Evolutionary conservation across 148 eudicot species (phyloP).

Genomic region (Cornus kousa): DNA sequence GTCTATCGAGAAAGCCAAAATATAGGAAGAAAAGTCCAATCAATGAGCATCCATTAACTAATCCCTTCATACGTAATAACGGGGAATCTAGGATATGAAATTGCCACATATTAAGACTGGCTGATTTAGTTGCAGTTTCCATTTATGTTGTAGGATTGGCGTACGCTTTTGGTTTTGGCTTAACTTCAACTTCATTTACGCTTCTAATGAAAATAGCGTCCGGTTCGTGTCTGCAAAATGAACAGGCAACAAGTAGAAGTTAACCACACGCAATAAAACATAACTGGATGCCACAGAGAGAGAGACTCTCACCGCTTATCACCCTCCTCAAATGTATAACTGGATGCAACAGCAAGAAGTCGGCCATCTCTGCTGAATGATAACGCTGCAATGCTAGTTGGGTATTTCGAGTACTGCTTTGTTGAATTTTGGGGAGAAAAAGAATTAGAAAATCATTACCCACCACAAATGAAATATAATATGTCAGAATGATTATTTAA

Average conservation of each 20-base stretch:
- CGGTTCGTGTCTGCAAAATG: conserved; percentile 78
- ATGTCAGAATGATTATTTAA: neutral
- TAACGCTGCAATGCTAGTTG: conserved; percentile 85
- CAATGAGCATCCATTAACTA: no score
- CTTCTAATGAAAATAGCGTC: conserved; percentile 80
- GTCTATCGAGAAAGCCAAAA: no score
- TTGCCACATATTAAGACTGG: no score
- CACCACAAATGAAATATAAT: neutral
- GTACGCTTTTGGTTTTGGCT: conserved; percentile 85
- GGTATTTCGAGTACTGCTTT: conserved; percentile 81
- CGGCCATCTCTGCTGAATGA: conserved; percentile 88
- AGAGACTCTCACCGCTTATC: conserved; percentile 63
- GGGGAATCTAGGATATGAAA: no score
- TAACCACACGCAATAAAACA: neutral
- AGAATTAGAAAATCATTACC: neutral
- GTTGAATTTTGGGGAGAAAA: neutral
- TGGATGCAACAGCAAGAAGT: conserved; percentile 87
- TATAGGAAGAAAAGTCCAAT: no score
- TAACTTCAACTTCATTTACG: conserved; percentile 94
- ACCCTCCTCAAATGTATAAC: conserved; percentile 91
- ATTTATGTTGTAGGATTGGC: conserved; percentile 64
- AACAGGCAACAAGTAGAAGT: neutral
- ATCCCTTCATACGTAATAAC: no score
- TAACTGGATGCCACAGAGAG: neutral
- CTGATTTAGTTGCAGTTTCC: neutral